These are phyloP conservation scores for Nicotiana tabacum DNA, from an alignment of 257 asterid species.

Conservation along the genomic window DNA sequence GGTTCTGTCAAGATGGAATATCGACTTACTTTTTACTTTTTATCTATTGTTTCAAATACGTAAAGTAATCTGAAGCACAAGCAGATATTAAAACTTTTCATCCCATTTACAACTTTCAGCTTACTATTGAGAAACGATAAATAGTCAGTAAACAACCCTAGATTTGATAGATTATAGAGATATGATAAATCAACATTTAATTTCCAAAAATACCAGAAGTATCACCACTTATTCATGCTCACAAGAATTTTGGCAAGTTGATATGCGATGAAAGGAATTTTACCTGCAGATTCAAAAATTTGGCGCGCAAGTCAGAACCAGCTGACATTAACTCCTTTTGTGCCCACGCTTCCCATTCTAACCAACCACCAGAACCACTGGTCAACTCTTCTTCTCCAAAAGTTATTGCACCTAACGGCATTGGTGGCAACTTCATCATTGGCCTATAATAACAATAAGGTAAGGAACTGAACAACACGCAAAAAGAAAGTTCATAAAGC, in stretches of 20 bases:
- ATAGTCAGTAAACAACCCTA: background rate
- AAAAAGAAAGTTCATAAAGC: slow-evolving; percentile 12
- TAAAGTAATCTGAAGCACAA: background rate
- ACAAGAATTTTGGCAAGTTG: background rate
- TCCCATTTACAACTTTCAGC: background rate
- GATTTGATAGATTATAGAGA: background rate
- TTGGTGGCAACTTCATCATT: slow-evolving; percentile 42
- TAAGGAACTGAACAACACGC: slow-evolving; percentile 2
- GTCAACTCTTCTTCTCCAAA: slow-evolving; percentile 21
- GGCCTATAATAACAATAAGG: slow-evolving; percentile 45
- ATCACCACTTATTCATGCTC: background rate
- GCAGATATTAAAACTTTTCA: background rate
- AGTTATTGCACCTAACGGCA: slow-evolving; percentile 44
- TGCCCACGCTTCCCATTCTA: slow-evolving; percentile 90
- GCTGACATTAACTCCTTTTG: slow-evolving; percentile 65
- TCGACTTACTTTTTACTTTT: background rate
- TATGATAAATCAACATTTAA: background rate
- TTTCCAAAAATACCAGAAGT: background rate
- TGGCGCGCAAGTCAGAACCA: slow-evolving; percentile 80
- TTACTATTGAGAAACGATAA: background rate
- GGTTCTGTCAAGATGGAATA: background rate
- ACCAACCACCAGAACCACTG: slow-evolving; percentile 29
- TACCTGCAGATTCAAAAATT: slow-evolving; percentile 79
- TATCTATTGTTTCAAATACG: background rate
- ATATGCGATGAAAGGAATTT: background rate